Evolutionary conservation across 352 stramenopile species (phyloP).

Genomic region (Phytophthora pistaciae): DNA sequence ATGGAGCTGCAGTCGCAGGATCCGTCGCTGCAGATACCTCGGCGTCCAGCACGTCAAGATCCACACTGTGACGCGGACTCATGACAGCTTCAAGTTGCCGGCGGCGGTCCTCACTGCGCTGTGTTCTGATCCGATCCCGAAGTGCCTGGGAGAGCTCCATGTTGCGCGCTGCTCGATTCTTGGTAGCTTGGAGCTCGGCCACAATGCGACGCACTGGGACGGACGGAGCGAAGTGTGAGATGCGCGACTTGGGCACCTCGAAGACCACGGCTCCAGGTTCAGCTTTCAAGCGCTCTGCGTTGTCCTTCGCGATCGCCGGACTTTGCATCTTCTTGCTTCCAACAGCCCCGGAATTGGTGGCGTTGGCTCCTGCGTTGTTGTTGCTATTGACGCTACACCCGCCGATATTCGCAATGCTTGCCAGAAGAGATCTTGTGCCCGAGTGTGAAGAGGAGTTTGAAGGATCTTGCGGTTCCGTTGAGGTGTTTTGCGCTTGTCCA

Average conservation of each 20-base stretch:
- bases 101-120: conserved; percentile 50
- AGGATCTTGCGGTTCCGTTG: conserved; percentile 28
- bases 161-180: conserved; percentile 61
- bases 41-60: conserved; percentile 26
- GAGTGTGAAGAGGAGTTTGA: conserved; percentile 16
- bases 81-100: conserved; percentile 52
- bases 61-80: conserved; percentile 43
- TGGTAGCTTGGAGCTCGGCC: conserved; percentile 71
- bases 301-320: conserved; percentile 36
- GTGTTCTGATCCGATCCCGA: conserved; percentile 56
- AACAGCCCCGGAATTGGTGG: not conserved
- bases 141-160: conserved; percentile 77
- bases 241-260: conserved; percentile 56
- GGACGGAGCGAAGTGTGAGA: conserved; percentile 70
- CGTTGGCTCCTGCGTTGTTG: conserved; percentile 6
- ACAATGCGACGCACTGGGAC: conserved; percentile 73
- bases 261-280: conserved; percentile 28
- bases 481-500: conserved; percentile 3
- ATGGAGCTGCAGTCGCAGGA: not conserved
- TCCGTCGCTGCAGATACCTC: conserved; percentile 15
- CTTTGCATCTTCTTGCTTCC: conserved; percentile 56
- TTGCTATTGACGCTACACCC: conserved; percentile 21
- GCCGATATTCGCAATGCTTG: not conserved
- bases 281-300: conserved; percentile 14
- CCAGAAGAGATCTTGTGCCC: conserved; percentile 21